A percentile compares a stretch with the other conserved stretches of the same genome.
phyloP scores from a whole-genome alignment of 139 green algal species.

The Tetraselmis chui region DNA sequence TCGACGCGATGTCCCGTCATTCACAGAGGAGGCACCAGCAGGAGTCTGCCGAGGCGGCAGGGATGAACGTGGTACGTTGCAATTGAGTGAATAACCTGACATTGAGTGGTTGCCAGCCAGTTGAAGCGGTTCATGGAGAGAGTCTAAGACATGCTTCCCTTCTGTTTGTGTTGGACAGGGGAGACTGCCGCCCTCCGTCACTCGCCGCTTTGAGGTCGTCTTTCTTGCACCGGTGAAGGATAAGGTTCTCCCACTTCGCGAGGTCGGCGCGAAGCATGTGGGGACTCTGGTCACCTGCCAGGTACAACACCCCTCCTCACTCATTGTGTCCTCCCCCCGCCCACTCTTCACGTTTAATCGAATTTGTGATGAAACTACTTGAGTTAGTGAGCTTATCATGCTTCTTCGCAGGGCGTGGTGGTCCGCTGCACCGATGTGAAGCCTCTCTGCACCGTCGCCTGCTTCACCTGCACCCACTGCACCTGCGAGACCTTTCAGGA shows the following conservation, averaged over 20 bases:
- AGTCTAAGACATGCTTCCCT: no score
- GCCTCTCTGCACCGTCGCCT: slow-evolving; percentile 82
- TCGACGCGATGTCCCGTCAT: no score
- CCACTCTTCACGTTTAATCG: no score
- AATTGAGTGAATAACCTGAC: no score
- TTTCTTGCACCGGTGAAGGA: slow-evolving; percentile 48
- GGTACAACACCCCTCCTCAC: no score
- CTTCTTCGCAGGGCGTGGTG: slow-evolving; percentile 69
- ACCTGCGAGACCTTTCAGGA: slow-evolving; percentile 95
- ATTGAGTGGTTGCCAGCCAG: no score
- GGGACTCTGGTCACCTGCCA: slow-evolving; percentile 69
- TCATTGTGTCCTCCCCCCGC: no score
- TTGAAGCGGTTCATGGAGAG: no score
- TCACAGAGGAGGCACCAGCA: background rate
- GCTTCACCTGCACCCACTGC: slow-evolving; percentile 86
- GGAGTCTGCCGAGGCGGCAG: background rate
- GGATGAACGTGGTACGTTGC: background rate
- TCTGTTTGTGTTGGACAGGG: no score
- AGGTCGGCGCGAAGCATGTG: slow-evolving; percentile 66
- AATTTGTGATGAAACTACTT: no score
- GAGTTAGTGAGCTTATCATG: no score
- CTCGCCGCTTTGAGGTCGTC: slow-evolving; percentile 82
- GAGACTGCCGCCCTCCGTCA: slow-evolving; percentile 62
- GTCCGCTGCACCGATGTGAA: slow-evolving; percentile 90
- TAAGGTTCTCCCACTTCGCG: slow-evolving; percentile 47